Conservation (phyloP, 306 rosid species). For the cucumber (Cucumis sativus) region Cucumber_9930_V3 NC_026657.2:11116001-11116500, state of each 20-base stretch:
- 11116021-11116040: conserved; percentile 92
- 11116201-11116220: conserved; percentile 52
- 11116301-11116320: neutral
- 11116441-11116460: neutral
- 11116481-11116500: neutral
- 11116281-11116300: neutral
- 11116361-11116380: neutral
- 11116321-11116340: neutral
- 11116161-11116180: conserved; percentile 52
- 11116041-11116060: conserved; percentile 86
- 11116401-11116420: neutral
- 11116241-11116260: conserved; percentile 14
- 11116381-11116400: neutral
- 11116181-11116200: conserved; percentile 42
- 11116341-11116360: neutral
- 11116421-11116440: neutral
- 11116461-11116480: neutral
- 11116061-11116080: conserved; percentile 84
- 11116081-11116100: conserved; percentile 76
- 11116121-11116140: conserved; percentile 73
- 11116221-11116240: conserved; percentile 48
- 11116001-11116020: conserved; percentile 64
- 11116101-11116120: conserved; percentile 54
- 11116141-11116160: conserved; percentile 76
- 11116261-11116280: neutral